Conservation (phyloP, 352 stramenopile genomes). For the Globisporangium echinulatum region DNA sequence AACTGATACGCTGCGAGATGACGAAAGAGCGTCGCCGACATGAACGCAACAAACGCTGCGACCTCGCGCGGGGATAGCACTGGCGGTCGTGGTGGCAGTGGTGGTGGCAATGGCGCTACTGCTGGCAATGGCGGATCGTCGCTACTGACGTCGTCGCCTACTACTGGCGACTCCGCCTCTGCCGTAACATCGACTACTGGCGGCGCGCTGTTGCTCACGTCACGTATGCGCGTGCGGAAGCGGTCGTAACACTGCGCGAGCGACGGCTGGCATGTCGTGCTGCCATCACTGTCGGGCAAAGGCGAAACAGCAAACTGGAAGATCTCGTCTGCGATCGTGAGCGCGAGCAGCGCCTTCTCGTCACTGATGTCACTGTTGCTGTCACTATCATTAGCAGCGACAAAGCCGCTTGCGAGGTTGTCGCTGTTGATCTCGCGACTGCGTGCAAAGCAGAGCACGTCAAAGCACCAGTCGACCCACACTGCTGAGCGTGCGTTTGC, state of each 20-base stretch:
- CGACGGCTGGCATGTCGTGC: constrained; percentile 13
- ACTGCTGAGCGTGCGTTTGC: constrained; percentile 41
- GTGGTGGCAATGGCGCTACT: not conserved
- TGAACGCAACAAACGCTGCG: constrained; percentile 52
- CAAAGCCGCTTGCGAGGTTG: not conserved
- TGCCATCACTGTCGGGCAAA: not conserved
- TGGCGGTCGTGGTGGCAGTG: not conserved
- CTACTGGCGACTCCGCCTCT: not conserved
- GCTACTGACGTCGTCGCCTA: not conserved
- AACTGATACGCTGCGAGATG: constrained; percentile 59
- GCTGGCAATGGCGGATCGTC: not conserved
- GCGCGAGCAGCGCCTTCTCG: constrained; percentile 32
- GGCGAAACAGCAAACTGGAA: constrained; percentile 42
- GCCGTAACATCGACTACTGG: not conserved
- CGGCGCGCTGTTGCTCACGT: constrained; percentile 8
- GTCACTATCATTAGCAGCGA: not conserved
- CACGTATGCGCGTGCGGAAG: constrained; percentile 26
- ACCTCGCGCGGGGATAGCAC: constrained; percentile 37
- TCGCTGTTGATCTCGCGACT: not conserved
- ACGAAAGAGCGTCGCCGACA: constrained; percentile 63
- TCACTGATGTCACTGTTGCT: constrained; percentile 10
- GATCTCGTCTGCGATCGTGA: constrained; percentile 45
- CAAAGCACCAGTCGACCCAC: constrained; percentile 64
- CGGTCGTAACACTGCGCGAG: constrained; percentile 32
- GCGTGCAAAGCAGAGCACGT: constrained; percentile 51